Evolutionary conservation across 192 early-diverging fungal species (phyloP).

Genomic region (Pilobolus umbonatus): DNA sequence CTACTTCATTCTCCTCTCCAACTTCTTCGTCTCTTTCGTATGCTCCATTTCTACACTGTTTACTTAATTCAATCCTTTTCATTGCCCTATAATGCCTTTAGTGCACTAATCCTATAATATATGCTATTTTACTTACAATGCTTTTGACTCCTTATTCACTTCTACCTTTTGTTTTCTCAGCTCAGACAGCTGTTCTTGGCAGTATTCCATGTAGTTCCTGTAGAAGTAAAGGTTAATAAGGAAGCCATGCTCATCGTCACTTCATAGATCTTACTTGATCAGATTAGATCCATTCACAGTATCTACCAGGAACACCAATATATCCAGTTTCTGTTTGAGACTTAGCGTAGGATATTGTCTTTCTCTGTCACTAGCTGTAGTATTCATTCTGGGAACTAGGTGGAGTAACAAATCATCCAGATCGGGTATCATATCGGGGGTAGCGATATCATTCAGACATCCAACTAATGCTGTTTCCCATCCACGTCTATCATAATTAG

Average conservation of each 20-base stretch:
- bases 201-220: constrained; percentile 34
- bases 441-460: constrained; percentile 47
- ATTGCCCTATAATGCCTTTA: background rate
- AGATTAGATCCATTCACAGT: constrained; percentile 27
- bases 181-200: constrained; percentile 32
- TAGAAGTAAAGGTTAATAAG: background rate
- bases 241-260: background rate
- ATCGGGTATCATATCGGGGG: constrained; percentile 39
- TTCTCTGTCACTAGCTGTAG: constrained; percentile 24
- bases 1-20: constrained; percentile 10
- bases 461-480: constrained; percentile 47
- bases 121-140: constrained; percentile 19
- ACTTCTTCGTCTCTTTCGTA: constrained; percentile 17
- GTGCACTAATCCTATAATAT: background rate
- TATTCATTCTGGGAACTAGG: constrained; percentile 22
- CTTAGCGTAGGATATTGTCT: constrained; percentile 19
- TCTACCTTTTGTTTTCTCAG: constrained; percentile 27
- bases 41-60: too few relatives aligned
- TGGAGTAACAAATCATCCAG: constrained; percentile 40
- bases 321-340: constrained; percentile 18
- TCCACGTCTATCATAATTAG: constrained; percentile 34
- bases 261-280: constrained; percentile 23
- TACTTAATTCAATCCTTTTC: constrained; percentile 5
- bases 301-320: constrained; percentile 25
- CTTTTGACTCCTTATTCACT: constrained; percentile 28